Evolutionary conservation across 2,329 filamentous ascomycete genomes (phyloP).

Genomic region (Alternaria sp.): DNA sequence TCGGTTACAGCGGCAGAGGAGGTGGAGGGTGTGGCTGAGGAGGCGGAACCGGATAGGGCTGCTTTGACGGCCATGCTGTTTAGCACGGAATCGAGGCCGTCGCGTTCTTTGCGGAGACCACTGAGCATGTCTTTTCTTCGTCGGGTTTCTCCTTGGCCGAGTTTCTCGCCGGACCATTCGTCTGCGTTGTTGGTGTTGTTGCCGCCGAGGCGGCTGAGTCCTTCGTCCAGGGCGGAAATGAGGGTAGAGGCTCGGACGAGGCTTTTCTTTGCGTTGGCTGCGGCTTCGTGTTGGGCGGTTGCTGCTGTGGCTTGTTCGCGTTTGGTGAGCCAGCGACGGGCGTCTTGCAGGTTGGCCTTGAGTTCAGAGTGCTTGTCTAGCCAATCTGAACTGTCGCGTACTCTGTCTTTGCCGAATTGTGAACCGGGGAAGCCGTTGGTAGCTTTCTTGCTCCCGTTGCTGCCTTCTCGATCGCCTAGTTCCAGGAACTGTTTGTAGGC

Average conservation of each 20-base stretch:
- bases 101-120: constrained; percentile 74
- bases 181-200: constrained; percentile 40
- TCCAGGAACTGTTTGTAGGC: constrained; percentile 78
- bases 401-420: constrained; percentile 51
- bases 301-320: constrained; percentile 70
- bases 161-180: constrained; percentile 55
- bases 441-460: constrained; percentile 28
- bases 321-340: constrained; percentile 69
- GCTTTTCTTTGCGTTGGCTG: constrained; percentile 76
- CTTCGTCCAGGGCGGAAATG: constrained; percentile 70
- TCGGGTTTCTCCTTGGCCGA: constrained; percentile 79
- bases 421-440: constrained; percentile 35
- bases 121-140: constrained; percentile 74
- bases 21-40: constrained; percentile 35
- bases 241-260: constrained; percentile 73
- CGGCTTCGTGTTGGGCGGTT: constrained; percentile 71
- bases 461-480: constrained; percentile 53
- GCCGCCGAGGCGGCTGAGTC: constrained; percentile 58
- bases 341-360: constrained; percentile 74
- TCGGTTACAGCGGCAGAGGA: constrained; percentile 46
- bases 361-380: constrained; percentile 77
- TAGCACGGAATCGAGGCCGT: constrained; percentile 77
- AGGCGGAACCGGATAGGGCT: constrained; percentile 54
- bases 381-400: constrained; percentile 69
- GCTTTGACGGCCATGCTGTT: constrained; percentile 67